Evolutionary conservation across 129 eudicot genomes (phyloP), one percentile per base, ranked within the genome.

Genomic region (Artemisia tridentata): DNA sequence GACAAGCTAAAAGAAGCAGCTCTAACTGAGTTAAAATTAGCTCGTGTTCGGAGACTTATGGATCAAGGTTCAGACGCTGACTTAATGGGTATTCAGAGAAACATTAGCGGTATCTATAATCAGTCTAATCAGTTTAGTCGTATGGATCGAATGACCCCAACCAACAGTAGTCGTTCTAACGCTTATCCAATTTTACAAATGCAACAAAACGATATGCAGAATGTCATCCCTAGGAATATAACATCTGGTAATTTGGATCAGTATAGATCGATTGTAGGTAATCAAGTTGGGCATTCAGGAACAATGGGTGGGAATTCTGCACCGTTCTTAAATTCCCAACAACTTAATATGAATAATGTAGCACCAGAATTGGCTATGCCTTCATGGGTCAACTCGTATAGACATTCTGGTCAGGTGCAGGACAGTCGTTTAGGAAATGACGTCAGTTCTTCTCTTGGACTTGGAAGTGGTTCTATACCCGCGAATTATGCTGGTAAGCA

Each of bases 401-500:
- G 67, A 29, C 68, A 75, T 52, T 47, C 73, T 15, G 67, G 65
- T 52, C 78, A 67, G 72, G 81, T 48, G 49, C 77, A 71, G 45
- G 70, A 72, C 29, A 54, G 13, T 53, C 51, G 18, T 69, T 29
- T 38, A 27, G 74, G 50, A 76, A 72, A 68, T 65, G 65, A 58
- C 65, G 73, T 60, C 27, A 81, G 47, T 72, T 67, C 49, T 70
- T 58, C 67, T 75, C 77, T 53, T 41, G 19, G 76, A 69, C 53
- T 53, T 19, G 54, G 66, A 67, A 77, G 71, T 27, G 51, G 72
- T 55, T 70, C 88, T 50, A 34, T 64, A 65, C 55, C 47, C 53
- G 79, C 71, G 56, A 80, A 73, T 58, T 56, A 68, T 72, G 68
- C 80, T 46, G 86, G 84, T 79, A 68, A 78, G 75, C 62, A 66